Conservation (phyloP, 305 asterid species). For the Galium porrigens region DNA sequence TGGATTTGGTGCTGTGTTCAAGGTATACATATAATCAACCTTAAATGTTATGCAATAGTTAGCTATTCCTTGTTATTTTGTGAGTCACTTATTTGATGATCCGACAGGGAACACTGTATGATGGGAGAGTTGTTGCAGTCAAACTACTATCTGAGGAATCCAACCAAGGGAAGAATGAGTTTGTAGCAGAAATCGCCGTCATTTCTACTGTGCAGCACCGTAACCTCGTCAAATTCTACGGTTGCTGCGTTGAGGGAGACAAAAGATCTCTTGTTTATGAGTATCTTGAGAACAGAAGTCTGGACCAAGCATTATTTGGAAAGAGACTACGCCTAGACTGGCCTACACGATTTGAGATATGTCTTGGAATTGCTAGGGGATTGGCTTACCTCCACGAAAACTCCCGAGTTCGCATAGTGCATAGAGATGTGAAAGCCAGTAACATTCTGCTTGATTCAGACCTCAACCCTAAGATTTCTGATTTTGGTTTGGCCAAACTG, state of each 20-base stretch:
- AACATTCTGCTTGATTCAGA: conserved; percentile 55
- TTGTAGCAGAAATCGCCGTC: conserved; percentile 58
- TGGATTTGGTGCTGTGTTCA: conserved; percentile 78
- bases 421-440: conserved; percentile 79
- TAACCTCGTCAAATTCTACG: conserved; percentile 63
- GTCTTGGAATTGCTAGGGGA: conserved; percentile 76
- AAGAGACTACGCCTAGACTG: conserved; percentile 39
- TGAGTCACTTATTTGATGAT: conserved; percentile 1
- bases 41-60: not conserved
- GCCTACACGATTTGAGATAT: conserved; percentile 45
- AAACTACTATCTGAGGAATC: conserved; percentile 57
- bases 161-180: conserved; percentile 60
- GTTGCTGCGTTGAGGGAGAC: conserved; percentile 70
- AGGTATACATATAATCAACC: conserved; percentile 27
- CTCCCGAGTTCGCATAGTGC: conserved; percentile 59
- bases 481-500: conserved; percentile 70
- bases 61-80: not conserved
- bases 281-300: conserved; percentile 61
- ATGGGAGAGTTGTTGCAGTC: conserved; percentile 53
- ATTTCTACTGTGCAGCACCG: conserved; percentile 70
- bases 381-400: conserved; percentile 73
- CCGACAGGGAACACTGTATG: conserved; percentile 47
- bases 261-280: conserved; percentile 58
- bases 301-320: conserved; percentile 58
- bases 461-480: conserved; percentile 57